These are phyloP conservation scores for Capniomyces stellatus DNA, from an alignment of 371 early-diverging fungal genomes.

Conservation along the genomic window DNA sequence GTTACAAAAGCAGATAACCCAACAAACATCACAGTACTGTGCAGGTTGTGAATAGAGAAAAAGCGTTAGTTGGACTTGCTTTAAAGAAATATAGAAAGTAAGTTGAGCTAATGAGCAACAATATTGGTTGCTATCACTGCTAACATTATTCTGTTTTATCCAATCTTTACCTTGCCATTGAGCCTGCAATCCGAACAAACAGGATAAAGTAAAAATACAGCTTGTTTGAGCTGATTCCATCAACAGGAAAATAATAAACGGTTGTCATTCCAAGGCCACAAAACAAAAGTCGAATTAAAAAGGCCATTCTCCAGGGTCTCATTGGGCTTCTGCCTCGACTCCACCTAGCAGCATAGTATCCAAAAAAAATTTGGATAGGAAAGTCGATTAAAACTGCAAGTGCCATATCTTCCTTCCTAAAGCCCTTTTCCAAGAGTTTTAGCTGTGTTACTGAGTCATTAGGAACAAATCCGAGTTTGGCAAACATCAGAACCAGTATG, in stretches of 20 bases:
- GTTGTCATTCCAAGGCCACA: conserved; percentile 68
- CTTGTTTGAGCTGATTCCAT: conserved; percentile 27
- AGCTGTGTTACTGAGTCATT: conserved; percentile 86
- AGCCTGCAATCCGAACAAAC: conserved; percentile 54
- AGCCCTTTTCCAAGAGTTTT: conserved; percentile 84
- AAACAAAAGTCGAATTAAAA: conserved; percentile 61
- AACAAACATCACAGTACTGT: conserved; percentile 83
- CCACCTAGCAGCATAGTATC: conserved; percentile 93
- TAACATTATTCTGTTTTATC: too few relatives aligned
- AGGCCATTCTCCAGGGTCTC: conserved; percentile 83
- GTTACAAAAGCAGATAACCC: conserved; percentile 88
- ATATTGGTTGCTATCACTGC: too few relatives aligned
- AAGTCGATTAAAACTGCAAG: conserved; percentile 85
- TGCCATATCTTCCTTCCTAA: conserved; percentile 86
- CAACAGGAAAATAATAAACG: conserved; percentile 59
- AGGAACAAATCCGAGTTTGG: conserved; percentile 87
- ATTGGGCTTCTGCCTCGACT: conserved; percentile 67
- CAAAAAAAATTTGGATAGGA: conserved; percentile 88
- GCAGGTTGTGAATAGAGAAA: too few relatives aligned
- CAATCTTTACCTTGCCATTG: conserved; percentile 35
- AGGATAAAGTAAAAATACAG: conserved; percentile 69
- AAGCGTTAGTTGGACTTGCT: too few relatives aligned
- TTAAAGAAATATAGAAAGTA: too few relatives aligned
- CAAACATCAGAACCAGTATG: conserved; percentile 55
- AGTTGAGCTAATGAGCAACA: too few relatives aligned